Evolutionary conservation across 495 filamentous ascomycete species (phyloP), one percentile per base, ranked within the genome.

Genomic region (Talaromyces liani): DNA sequence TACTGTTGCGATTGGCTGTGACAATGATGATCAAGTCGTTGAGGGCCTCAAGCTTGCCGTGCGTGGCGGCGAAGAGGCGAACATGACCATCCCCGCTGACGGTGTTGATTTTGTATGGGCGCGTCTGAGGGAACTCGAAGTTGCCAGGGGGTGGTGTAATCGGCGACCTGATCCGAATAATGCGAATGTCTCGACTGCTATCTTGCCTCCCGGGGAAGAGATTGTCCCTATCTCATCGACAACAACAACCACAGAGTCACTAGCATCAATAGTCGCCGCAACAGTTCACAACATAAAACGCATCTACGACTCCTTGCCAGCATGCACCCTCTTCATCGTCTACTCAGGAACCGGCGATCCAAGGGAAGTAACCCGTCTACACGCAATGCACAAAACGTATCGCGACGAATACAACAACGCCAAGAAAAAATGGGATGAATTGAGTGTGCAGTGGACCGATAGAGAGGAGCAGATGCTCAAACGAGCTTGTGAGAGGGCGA

Each of bases 41-140:
- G 78, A 84, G 2, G 89, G 86, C 9, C 76, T 97, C 22, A 75
- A 87, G 16, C 78, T 84, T 59, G 88, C 85, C 3, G 80, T 91
- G 6, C 45, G 60, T 12, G 81, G 84, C n/a, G 91, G 90, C 24
- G 87, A 92, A 59, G 77, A 77, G 1, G 82, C 82, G 55, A 86
- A 84, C 36, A 72, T 79, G 14, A 79, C 83, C 22, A 84, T 92
- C 60, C 86, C 87, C 3, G 81, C 76, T 10, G 85, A 82, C 18
- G 91, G 89, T 12, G 87, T 95, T 18, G 92, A 97, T 65, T 92
- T 98, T 68, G 85, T 91, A 10, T 98, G 91, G 87, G 93, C 85
- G 3, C 85, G 94, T 58, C 81, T 98, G 66, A 88, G 92, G 36
- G 91, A 91, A 67, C 82, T 98, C 3, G 95, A 97, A 72, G 79